Base-by-base conservation (phyloP, 305 asterid species). In the Solanum hybrid region DNA sequence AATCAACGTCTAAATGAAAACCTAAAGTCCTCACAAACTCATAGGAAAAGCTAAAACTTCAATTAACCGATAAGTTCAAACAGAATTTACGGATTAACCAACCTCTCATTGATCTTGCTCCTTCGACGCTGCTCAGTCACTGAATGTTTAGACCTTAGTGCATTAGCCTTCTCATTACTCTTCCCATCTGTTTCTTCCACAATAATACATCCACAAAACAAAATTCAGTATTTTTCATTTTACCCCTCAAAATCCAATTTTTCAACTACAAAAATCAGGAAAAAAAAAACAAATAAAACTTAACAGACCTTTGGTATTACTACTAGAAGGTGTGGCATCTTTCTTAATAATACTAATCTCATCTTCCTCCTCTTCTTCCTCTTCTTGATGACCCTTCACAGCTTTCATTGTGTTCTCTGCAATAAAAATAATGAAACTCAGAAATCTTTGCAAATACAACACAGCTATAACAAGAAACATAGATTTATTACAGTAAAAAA, bases 91-190 rank as follows among this genome's bases (percentile, higher is more conserved):
- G 5, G 26, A 61, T 22, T 22, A 39, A 29, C 33, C 51, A 83
- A 96, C 99, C 99, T 97, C 93, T 97, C 98, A 36, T 96, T 97
- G 93, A 97, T 97, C 95, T 97, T 97, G 93, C 99, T 96, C 93
- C 99, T 94, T 90, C 99, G 89, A 4, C 96, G 95, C 93, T 97
- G 99, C 95, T 97, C 99, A 3, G 99, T 97, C 42, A 96, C 99
- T 1, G 99, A 97, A 93, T 97, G 99, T 88, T 97, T 97, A 4
- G 99, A 96, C 93, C 99, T 93, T 79, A 92, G 90, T 73, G 95
- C 98, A 91, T 89, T 97, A 28, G 97, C 97, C 95, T 96, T 97
- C 35, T 95, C 99, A 92, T 90, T 93, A 91, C 85, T 96, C 94
- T 94, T 97, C 90, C 96, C 99, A 95, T 95, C 99, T 94, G 91